These are phyloP conservation scores for Euptelea pleiosperma DNA, from an alignment of 164 flowering plant species.

Conservation along the genomic window DNA sequence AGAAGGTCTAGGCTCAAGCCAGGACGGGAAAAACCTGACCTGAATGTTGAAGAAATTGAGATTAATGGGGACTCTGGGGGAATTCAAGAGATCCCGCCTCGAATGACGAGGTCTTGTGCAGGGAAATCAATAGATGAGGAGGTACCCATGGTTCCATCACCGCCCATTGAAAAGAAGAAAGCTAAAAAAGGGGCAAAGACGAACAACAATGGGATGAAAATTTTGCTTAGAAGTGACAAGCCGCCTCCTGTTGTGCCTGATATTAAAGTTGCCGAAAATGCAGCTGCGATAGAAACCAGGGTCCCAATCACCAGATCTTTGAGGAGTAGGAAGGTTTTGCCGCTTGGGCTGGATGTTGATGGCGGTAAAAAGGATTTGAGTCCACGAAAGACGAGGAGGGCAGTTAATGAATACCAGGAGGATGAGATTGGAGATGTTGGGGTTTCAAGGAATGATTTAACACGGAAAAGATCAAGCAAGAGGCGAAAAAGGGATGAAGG, in stretches of 20 bases:
- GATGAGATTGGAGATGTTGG: background rate
- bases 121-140: slow-evolving; percentile 12
- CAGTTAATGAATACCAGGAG: background rate
- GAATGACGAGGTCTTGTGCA: slow-evolving; percentile 19
- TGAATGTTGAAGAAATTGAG: background rate
- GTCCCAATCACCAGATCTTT: slow-evolving; percentile 3
- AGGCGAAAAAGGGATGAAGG: background rate
- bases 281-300: background rate
- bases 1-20: slow-evolving; percentile 12
- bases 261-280: background rate
- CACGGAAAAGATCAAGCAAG: slow-evolving; percentile 2
- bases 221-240: too few species aligned
- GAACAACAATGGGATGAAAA: background rate
- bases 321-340: slow-evolving; percentile 9
- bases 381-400: slow-evolving; percentile 6
- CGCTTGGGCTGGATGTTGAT: background rate
- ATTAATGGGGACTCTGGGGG: background rate
- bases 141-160: background rate
- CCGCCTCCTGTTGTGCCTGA: background rate
- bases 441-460: background rate
- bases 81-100: background rate
- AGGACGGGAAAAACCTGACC: background rate
- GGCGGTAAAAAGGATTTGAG: background rate
- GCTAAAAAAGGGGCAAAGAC: background rate
- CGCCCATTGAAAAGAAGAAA: slow-evolving; percentile 10